Percentiles rank a stretch among this genome's conserved stretches.
Evolutionary conservation across 148 eudicot species (phyloP).

Genomic region (Amaranthus cruentus): DNA sequence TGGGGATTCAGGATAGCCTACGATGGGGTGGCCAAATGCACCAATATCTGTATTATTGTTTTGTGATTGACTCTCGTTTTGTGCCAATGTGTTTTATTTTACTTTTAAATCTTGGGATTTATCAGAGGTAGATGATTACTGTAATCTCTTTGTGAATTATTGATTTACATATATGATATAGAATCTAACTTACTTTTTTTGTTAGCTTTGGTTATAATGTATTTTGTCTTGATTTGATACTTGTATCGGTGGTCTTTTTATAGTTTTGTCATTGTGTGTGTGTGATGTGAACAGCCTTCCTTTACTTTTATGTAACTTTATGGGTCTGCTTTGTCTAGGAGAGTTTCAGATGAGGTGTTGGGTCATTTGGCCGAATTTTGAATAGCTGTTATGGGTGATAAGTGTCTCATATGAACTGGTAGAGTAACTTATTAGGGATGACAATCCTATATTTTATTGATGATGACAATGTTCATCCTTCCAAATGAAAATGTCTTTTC

Average conservation of each 20-base stretch:
- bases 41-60: neutral
- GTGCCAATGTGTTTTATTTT: neutral
- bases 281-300: neutral
- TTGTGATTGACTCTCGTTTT: neutral
- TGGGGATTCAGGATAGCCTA: no score
- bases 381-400: constrained; percentile 4
- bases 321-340: neutral
- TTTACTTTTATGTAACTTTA: neutral
- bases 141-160: neutral
- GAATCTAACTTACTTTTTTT: neutral
- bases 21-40: neutral
- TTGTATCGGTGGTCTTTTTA: neutral
- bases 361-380: neutral
- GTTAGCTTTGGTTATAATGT: neutral
- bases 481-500: constrained; percentile 78
- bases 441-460: constrained; percentile 38
- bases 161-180: neutral
- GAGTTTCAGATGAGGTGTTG: neutral
- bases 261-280: neutral
- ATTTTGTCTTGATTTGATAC: neutral
- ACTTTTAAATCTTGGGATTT: neutral
- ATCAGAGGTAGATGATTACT: neutral
- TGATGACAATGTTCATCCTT: constrained; percentile 61
- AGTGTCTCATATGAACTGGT: neutral
- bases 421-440: constrained; percentile 19